Base-by-base conservation (phyloP, 1,284 basidiomycete genomes). In the Exobasidium cylindrosporum region DNA sequence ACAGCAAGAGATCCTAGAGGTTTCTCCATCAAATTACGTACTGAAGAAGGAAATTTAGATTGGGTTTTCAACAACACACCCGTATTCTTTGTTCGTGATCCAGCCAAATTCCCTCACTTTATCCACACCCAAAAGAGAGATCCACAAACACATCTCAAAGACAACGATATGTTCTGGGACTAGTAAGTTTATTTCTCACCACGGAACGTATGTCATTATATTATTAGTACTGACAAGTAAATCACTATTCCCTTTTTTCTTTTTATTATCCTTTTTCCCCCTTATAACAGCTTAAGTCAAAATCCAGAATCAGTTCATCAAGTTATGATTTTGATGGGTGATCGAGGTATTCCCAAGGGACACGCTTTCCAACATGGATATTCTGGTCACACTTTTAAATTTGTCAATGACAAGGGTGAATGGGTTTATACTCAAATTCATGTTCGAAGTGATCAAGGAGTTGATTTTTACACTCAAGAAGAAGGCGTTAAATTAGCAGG, bases 1-100 rank as follows among this genome's bases (percentile, higher is more conserved):
- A 90, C 89, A 17, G 91, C 90, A 55, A 89, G 92, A 70, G 93
- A 96, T 80, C 91, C 91, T 52, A 89, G 92, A 81, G 93, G 92
- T 7, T 96, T 95, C 77, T 86, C 92, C 1, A 81, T 96, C 84
- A 97, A 97, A 84, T 84, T 97, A 70, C 87, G 86, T 81, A 94
- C 93, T 0, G 86, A 89, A 29, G 86, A 96, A 78, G 93, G 93
- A 35, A 58, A 55, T 53, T 61, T 65, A 40, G 63, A 69, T 53
- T 50, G 60, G 53, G 66, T 67, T n/a, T 60, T 65, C 29, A 69
- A 76, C 61, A 70, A 76, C 58, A 73, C 74, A 0, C 75, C 72
- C 4, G 67, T 77, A 23, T 79, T 80, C 66, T 78, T 78, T 68
- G 58, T 82, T 30, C 77, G 81, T 50, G 82, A 81, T 73, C 80